Percentiles rank a stretch among this genome's conserved stretches.
These are phyloP conservation scores for Coleophoma crateriformis DNA, from an alignment of 2,329 filamentous ascomycete genomes.

Conservation along the genomic window DNA sequence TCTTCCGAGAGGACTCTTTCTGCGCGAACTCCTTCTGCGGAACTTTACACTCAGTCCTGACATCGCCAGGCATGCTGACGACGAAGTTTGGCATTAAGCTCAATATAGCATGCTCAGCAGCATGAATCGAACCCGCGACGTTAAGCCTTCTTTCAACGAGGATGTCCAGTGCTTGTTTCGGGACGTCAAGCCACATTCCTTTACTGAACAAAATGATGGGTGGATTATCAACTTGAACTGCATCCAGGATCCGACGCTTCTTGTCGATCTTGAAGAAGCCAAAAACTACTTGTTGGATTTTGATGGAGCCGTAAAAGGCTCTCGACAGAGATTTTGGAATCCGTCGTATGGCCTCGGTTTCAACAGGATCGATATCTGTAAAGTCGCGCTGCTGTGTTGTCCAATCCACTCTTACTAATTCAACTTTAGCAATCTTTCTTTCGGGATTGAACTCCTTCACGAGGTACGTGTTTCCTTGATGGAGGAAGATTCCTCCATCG, in stretches of 20 bases:
- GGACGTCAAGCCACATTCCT: constrained; percentile 94
- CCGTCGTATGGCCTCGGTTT: constrained; percentile 79
- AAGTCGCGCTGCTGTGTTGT: constrained; percentile 89
- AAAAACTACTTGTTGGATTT: constrained; percentile 83
- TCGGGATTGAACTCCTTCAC: constrained; percentile 85
- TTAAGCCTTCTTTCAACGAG: constrained; percentile 69
- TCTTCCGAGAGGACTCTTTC: constrained; percentile 64
- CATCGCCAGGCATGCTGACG: constrained; percentile 82
- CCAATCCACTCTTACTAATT: constrained; percentile 89
- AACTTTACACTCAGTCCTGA: constrained; percentile 90
- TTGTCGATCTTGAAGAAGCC: constrained; percentile 98
- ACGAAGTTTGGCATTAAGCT: constrained; percentile 87
- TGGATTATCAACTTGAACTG: constrained; percentile 87
- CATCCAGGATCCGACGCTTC: constrained; percentile 79
- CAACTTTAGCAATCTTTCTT: constrained; percentile 76
- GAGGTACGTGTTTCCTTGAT: constrained; percentile 90
- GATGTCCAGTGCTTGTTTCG: constrained; percentile 71
- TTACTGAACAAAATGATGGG: constrained; percentile 80
- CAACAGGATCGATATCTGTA: constrained; percentile 88
- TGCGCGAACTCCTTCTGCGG: constrained; percentile 81
- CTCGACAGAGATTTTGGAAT: constrained; percentile 58
- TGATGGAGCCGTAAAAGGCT: constrained; percentile 82
- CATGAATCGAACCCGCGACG: constrained; percentile 85
- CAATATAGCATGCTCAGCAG: constrained; percentile 87
- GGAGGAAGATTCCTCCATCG: constrained; percentile 93